Evolutionary conservation across 2,329 filamentous ascomycete species (phyloP).

Genomic region (Thielaviopsis musarum): DNA sequence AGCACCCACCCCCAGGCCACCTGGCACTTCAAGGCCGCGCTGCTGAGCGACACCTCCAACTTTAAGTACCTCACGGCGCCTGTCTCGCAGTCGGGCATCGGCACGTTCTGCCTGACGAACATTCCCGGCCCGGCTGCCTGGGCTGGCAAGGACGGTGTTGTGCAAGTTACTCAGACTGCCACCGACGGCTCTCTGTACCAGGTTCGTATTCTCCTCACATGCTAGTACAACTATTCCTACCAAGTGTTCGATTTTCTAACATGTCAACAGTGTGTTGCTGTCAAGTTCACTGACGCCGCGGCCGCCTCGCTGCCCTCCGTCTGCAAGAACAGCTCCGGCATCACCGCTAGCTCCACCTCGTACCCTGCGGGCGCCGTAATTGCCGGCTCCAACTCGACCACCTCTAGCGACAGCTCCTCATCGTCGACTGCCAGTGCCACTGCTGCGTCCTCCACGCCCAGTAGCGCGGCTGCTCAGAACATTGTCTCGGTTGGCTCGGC

Average conservation of each 20-base stretch:
- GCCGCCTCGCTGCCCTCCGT: slow-evolving; percentile 6
- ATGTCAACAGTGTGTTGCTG: slow-evolving; percentile 8
- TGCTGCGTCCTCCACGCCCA: slow-evolving; percentile 1
- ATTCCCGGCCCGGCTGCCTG: slow-evolving; percentile 33
- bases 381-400: slow-evolving; percentile 7
- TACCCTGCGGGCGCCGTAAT: slow-evolving; percentile 8
- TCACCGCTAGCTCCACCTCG: not conserved
- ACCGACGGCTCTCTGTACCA: slow-evolving; percentile 40
- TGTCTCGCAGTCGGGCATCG: slow-evolving; percentile 31
- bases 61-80: slow-evolving; percentile 8
- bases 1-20: slow-evolving; percentile 9
- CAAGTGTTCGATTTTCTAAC: not conserved
- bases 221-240: not conserved
- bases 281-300: slow-evolving; percentile 5
- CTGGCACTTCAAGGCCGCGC: slow-evolving; percentile 10
- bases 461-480: slow-evolving; percentile 6
- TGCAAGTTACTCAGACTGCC: slow-evolving; percentile 34
- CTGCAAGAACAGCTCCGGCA: slow-evolving; percentile 8
- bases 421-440: slow-evolving; percentile 1
- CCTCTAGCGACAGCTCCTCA: not conserved
- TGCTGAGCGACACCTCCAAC: slow-evolving; percentile 8
- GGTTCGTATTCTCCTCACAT: slow-evolving; percentile 21
- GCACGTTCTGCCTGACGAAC: slow-evolving; percentile 33
- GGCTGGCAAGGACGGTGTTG: slow-evolving; percentile 36
- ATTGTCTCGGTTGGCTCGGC: slow-evolving; percentile 8